Base-by-base conservation (phyloP, 345 rosid species). In the Citrus unshiu region DNA sequence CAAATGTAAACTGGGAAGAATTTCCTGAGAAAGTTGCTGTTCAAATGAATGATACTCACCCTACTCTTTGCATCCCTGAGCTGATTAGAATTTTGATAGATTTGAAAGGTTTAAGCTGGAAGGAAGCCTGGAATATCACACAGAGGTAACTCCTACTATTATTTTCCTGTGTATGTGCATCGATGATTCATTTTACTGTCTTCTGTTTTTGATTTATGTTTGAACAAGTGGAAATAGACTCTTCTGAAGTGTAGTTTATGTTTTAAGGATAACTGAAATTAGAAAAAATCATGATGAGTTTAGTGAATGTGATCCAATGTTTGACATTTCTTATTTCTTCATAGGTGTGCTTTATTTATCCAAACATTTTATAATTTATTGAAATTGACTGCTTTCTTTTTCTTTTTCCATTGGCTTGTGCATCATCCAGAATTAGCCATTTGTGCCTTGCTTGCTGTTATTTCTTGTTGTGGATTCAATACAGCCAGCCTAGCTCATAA, bases 21-120 rank as follows among this genome's bases (percentile, higher is more conserved):
- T 89, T 93, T 72, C 95, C 95, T 5, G 95, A 89, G 78, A 93
- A 93, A 76, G 97, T 91, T 74, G 95, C 97, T 29, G 90, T 91
- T 70, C 97, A 91, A 84, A 90, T 92, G 97, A 92, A 91, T 84
- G 94, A 92, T 62, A 91, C 94, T 81, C 94, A 92, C 84, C 96
- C 96, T 49, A 92, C 93, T 21, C 86, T 92, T 49, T 92, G 96
- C 85, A 92, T 92, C 75, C 96, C 96, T 1, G 93, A 92, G 84
- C 81, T 92, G 66, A 92, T 90, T 88, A 85, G 94, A 81, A 88
- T 90, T 84, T 84, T 92, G 81, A 86, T 92, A 73, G 97, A 92
- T 76, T 70, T 84, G 84, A 92, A 90, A 83, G 97, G 97, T 68
- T 80, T 92, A 70, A 85, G 86, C 77, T 92, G 94, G 94, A 84